Evolutionary conservation across 805 yeast genomes (phyloP).

Genomic region (Ogataea neopini): DNA sequence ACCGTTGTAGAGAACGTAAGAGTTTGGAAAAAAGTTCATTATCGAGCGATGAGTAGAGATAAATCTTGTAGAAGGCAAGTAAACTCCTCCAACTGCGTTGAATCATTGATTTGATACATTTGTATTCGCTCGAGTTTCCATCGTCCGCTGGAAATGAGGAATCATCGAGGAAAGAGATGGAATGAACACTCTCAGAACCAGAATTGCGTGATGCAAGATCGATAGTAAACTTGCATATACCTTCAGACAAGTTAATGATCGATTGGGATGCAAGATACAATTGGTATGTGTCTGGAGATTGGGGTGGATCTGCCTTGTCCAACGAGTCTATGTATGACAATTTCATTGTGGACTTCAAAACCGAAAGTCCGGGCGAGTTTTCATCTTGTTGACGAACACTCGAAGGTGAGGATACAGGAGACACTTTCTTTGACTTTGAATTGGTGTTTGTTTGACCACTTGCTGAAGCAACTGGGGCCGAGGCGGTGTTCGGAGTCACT

Average conservation of each 20-base stretch:
- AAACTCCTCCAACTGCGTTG: conserved; percentile 41
- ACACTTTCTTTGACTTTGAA: conserved; percentile 4
- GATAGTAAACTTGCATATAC: conserved; percentile 56
- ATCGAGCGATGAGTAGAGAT: conserved; percentile 68
- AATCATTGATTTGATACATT: conserved; percentile 31
- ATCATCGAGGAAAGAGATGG: conserved; percentile 26
- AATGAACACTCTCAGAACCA: conserved; percentile 7
- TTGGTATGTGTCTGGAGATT: conserved; percentile 60
- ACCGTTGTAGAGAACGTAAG: conserved; percentile 73
- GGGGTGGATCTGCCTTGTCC: conserved; percentile 80
- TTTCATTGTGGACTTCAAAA: conserved; percentile 46
- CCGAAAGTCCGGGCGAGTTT: conserved; percentile 37
- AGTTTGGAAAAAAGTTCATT: conserved; percentile 65
- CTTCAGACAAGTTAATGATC: conserved; percentile 61
- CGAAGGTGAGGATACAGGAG: conserved; percentile 14
- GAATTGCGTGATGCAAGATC: conserved; percentile 36
- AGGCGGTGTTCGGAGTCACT: conserved; percentile 13
- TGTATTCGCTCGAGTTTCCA: conserved; percentile 11
- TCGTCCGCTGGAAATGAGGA: conserved; percentile 20
- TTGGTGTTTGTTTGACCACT: conserved; percentile 3
- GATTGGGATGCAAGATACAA: conserved; percentile 57
- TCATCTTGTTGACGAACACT: conserved; percentile 16
- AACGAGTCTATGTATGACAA: conserved; percentile 69
- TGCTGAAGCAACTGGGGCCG: conserved; percentile 10
- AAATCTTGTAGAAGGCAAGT: conserved; percentile 47